Evolutionary conservation across 1,139 yeast genomes (phyloP), one percentile per base, ranked within the genome.

Genomic region (Keqinozyma sinolaborantium): DNA sequence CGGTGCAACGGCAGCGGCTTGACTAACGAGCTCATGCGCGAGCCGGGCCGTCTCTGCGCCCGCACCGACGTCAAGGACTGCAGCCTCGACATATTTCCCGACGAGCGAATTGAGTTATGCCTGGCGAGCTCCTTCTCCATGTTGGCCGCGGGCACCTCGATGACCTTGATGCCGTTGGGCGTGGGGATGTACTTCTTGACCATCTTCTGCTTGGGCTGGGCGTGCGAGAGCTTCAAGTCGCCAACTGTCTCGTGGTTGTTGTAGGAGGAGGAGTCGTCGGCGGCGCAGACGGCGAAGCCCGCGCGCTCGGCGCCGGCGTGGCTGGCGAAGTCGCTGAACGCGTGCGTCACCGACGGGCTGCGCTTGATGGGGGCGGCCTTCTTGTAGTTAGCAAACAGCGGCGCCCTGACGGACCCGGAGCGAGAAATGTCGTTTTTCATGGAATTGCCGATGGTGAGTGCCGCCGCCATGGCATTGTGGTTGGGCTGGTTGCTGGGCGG

Each of bases 131-230:
- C 73, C 40, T 60, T 52, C 30, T 63, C 55, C 34, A 64, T 48
- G 28, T 53, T 52, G 7, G 55, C 48, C 38, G 64, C 72, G 0
- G 75, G 75, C 6, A 70, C 76, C 39, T 70, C 75, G 13, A 70
- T 53, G n/a, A 69, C 48, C 39, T 67, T 64, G 40, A 70, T 67
- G 19, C 76, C 76, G 23, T 59, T 67, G 3, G 73, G 68, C 10
- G 74, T 68, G 9, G 76, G 76, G 26, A 70, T 60, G 42, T 69
- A 70, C 31, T 64, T 66, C 36, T 69, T 69, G 9, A 70, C 72
- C 72, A 68, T 69, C 31, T 61, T 65, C n/a, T 6, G n/a, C 24
- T 21, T 23, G 9, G 18, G 13, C 3, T 9, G 13, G 42, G 35
- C 14, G 23, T 41, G 32, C 42, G 44, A 4, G 25, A 57, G 42